Evolutionary conservation across 2,329 filamentous ascomycete species (phyloP), one percentile per base, ranked within the genome.

Genomic region (Diplodia mutila): DNA sequence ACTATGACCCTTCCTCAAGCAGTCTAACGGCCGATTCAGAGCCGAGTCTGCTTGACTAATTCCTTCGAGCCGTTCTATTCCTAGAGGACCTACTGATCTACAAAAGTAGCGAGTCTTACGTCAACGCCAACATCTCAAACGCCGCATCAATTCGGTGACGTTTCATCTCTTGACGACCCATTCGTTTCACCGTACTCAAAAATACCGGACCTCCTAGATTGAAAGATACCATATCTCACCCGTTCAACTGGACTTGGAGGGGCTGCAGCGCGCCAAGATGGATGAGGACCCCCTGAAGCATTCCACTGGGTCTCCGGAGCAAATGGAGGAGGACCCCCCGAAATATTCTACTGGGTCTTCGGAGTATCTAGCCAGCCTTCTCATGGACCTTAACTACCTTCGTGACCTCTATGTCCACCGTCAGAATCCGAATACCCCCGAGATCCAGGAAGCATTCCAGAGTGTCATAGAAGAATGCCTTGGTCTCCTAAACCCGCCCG

Each of bases 1-100:
- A 34, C 11, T 61, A 32, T 6, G 18, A 1, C 3, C 39, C 57
- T 34, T 16, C 9, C 16, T 21, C 32, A 12, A n/a, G 12, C 5
- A 4, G 25, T 8, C 29, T 7, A 1, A 49, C 23, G 16, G n/a
- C 39, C 42, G 3, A 39, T 25, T 39, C 57, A 9, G 42, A 61
- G 42, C 25, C 25, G 39, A 61, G 57, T 27, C 23, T 61, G 42
- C 42, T 59, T 23, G 54, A 59, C 34, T 49, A 21, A 61, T 39
- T 34, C 27, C 6, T 9, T 18, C 25, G 12, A 32, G 9, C 7
- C 29, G 25, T 48, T 27, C 39, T 4, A 2, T n/a, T 27, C 18
- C 29, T 32, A n/a, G 8, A 11, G 37, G 7, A 11, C 25, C 9
- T 7, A n/a, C 59, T 53, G n/a, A 49, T 53, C 11, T 65, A 21